A percentile compares a stretch with the other conserved stretches of the same genome.
Conservation (phyloP, 2,329 filamentous ascomycete species). For the Aotearoamyces nothofagi region DNA sequence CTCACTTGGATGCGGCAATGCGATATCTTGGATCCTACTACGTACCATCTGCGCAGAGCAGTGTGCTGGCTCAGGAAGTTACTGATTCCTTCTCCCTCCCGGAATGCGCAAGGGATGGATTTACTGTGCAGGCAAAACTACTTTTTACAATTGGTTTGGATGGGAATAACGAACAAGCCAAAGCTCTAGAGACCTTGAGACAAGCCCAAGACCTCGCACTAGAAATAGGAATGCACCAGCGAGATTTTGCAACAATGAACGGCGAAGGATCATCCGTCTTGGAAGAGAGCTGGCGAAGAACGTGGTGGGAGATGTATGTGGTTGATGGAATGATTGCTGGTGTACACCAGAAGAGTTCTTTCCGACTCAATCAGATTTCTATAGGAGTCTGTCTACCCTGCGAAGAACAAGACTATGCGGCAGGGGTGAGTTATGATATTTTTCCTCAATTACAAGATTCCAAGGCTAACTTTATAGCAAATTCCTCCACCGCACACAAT, state of each 20-base stretch:
- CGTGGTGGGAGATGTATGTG: conserved; percentile 64
- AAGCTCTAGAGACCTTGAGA: conserved; percentile 50
- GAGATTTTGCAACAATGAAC: conserved; percentile 47
- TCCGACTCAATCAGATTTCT: conserved; percentile 50
- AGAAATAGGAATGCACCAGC: conserved; percentile 60
- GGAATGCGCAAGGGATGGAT: conserved; percentile 39
- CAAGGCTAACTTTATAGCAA: conserved; percentile 31
- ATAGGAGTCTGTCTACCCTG: conserved; percentile 64
- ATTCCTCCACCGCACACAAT: conserved; percentile 47
- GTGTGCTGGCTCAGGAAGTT: too few species aligned
- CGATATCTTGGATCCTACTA: conserved; percentile 16
- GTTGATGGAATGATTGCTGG: conserved; percentile 75
- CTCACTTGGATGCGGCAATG: conserved; percentile 14
- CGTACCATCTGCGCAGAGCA: conserved; percentile 12
- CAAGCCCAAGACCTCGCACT: conserved; percentile 58
- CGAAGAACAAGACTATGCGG: conserved; percentile 58
- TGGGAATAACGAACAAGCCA: conserved; percentile 55
- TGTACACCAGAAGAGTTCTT: conserved; percentile 57
- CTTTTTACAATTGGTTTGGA: conserved; percentile 67
- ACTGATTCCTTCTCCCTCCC: too few species aligned
- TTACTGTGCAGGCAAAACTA: conserved; percentile 62
- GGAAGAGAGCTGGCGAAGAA: conserved; percentile 74
- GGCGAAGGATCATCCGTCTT: conserved; percentile 50
- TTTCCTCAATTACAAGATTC: not conserved
- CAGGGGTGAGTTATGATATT: conserved; percentile 31